Conservation (phyloP, 2,329 filamentous ascomycete genomes). For the Mariannaea sp. region DNA sequence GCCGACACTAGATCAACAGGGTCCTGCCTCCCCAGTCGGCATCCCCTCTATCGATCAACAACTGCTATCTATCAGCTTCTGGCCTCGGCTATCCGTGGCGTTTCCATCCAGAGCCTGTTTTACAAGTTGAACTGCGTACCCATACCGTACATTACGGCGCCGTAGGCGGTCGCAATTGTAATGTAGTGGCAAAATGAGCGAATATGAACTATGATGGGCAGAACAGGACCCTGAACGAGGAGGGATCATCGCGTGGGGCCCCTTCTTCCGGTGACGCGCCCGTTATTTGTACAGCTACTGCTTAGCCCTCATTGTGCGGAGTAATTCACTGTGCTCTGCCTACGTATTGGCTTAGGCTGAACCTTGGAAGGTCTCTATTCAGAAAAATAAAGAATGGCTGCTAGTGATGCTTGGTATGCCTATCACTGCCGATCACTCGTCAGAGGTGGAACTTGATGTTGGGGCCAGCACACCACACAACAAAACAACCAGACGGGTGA, state of each 20-base stretch:
- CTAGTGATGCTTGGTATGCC: no score
- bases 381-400: constrained; percentile 14
- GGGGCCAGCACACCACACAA: constrained; percentile 13
- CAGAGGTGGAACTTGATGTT: constrained; percentile 25
- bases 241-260: constrained; percentile 10
- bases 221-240: constrained; percentile 24
- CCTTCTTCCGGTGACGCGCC: neutral
- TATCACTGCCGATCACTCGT: constrained; percentile 34
- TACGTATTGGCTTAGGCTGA: neutral
- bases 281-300: neutral
- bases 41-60: constrained; percentile 7
- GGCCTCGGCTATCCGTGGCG: neutral
- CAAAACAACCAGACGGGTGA: constrained; percentile 2
- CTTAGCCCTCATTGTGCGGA: neutral
- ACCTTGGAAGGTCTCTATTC: constrained; percentile 8
- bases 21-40: constrained; percentile 27
- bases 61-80: constrained; percentile 2
- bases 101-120: no score
- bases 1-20: constrained; percentile 34
- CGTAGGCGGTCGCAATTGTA: no score
- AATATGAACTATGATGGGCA: neutral
- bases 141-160: constrained; percentile 2
- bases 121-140: no score
- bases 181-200: neutral
- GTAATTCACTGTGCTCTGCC: no score